These are phyloP conservation scores for Rhododendron molle DNA, from an alignment of 148 eudicot genomes.

Conservation along the genomic window DNA sequence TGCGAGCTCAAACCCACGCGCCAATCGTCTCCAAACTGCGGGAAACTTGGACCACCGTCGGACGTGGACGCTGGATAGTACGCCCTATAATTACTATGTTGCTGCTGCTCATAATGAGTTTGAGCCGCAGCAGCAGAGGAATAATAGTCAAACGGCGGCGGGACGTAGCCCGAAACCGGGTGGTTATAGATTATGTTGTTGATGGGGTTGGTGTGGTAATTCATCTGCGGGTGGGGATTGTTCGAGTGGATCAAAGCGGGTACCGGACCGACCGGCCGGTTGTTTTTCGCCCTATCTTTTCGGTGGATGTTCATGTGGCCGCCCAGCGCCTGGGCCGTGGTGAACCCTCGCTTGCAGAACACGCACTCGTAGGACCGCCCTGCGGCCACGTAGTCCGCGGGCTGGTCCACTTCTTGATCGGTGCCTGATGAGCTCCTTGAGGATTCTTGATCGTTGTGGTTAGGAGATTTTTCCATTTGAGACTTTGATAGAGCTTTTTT, in stretches of 20 bases:
- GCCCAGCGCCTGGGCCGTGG: conserved; percentile 66
- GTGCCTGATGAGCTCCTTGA: conserved; percentile 3
- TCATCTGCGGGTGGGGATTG: conserved; percentile 17
- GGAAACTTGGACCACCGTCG: neutral
- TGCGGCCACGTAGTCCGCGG: neutral
- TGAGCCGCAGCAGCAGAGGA: neutral
- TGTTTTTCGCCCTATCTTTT: conserved; percentile 41
- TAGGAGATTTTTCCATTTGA: neutral
- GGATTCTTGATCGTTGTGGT: conserved; percentile 3
- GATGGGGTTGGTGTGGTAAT: neutral
- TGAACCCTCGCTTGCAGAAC: conserved; percentile 58
- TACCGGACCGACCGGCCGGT: neutral
- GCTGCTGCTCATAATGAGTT: neutral
- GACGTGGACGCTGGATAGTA: conserved; percentile 19
- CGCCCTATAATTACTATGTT: neutral
- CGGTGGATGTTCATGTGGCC: conserved; percentile 72
- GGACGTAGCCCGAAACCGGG: neutral
- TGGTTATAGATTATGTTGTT: conserved; percentile 13
- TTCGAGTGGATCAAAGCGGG: conserved; percentile 6
- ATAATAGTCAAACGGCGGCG: neutral
- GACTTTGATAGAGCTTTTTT: neutral
- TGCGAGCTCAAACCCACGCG: conserved; percentile 20
- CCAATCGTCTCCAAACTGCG: conserved; percentile 9
- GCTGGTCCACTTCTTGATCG: conserved; percentile 25
- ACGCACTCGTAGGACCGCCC: conserved; percentile 45